A percentile compares a stretch with the other conserved stretches of the same genome.
Conservation (phyloP, 352 stramenopile genomes). For the Pythium brachiatum region DNA sequence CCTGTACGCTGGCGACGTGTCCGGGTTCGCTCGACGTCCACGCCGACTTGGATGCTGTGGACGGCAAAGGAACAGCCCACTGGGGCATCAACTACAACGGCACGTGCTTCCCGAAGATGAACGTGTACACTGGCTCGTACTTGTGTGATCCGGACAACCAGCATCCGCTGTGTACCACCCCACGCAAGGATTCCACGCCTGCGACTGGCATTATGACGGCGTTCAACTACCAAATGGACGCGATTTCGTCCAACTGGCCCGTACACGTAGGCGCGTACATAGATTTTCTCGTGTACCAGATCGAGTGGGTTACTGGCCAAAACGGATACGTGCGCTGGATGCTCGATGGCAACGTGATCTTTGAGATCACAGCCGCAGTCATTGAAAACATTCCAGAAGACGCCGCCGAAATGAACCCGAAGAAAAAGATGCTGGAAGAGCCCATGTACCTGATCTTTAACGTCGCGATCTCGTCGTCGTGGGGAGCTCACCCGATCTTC, state of each 20-base stretch:
- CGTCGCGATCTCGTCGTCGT: constrained; percentile 84
- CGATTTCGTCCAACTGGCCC: constrained; percentile 86
- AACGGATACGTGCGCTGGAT: constrained; percentile 55
- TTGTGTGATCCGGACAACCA: constrained; percentile 49
- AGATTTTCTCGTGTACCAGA: constrained; percentile 61
- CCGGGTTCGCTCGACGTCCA: constrained; percentile 35
- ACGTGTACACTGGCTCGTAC: constrained; percentile 47
- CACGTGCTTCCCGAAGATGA: constrained; percentile 47
- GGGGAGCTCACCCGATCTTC: constrained; percentile 55
- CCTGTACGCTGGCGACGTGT: constrained; percentile 22
- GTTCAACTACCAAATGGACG: constrained; percentile 85
- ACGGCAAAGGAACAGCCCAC: constrained; percentile 27
- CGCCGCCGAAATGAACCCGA: constrained; percentile 48
- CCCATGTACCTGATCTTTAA: constrained; percentile 92
- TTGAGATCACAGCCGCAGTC: constrained; percentile 70
- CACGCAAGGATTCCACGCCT: not conserved
- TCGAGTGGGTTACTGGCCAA: constrained; percentile 53
- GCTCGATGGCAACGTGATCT: constrained; percentile 82
- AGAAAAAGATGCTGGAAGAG: constrained; percentile 87
- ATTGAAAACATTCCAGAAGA: constrained; percentile 56
- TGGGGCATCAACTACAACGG: constrained; percentile 51
- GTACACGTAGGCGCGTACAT: constrained; percentile 73
- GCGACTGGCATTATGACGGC: constrained; percentile 1
- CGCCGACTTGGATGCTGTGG: constrained; percentile 37
- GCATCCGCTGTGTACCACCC: constrained; percentile 17